Evolutionary conservation across 805 yeast species (phyloP), one percentile per base, ranked within the genome.

Genomic region (Wickerhamiella alocasiicola): DNA sequence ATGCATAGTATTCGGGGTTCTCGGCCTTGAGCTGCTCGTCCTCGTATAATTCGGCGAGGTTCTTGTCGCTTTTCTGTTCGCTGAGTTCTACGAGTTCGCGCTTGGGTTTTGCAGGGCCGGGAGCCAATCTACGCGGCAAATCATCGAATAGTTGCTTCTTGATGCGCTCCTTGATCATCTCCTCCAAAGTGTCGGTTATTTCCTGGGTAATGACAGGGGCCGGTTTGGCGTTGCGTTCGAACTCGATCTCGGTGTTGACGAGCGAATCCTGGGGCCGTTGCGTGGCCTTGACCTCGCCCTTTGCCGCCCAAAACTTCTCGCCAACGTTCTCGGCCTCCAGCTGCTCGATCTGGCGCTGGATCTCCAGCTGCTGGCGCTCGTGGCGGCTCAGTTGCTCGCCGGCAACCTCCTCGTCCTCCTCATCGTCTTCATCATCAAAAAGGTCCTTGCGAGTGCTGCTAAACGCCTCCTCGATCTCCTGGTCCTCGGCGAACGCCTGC

Each of bases 191-290:
- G 51, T 82, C 93, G 0, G 97, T 84, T 9, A 80, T 72, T 48
- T 87, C 95, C 51, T 76, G 76, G 1, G 98, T 91, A 42, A 87
- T 82, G 5, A 87, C 85, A 0, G 98, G 98, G 4, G 85, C 96
- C 0, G 98, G 95, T 53, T 88, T 88, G 6, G 95, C 76, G 5
- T 85, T 82, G 54, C 97, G 72, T 52, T 88, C 98, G 54, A 88
- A 91, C 49, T 85, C 93, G 41, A 88, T 64, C 52, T 81, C 94
- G 9, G 57, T 52, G 31, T 77, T 78, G 43, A 91, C 60, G 29
- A 91, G 65, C 1, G 96, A 78, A 63, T 91, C 95, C 32, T 67
- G 66, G 6, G 94, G 94, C 55, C 98, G 71, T 49, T 78, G 80
- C 46, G 71, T 74, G 2, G 85, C 81, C 44, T 72, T 71, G 1